These are phyloP conservation scores for Dothistroma septosporum DNA, from an alignment of 2,329 filamentous ascomycete species.

Conservation along the genomic window DNA sequence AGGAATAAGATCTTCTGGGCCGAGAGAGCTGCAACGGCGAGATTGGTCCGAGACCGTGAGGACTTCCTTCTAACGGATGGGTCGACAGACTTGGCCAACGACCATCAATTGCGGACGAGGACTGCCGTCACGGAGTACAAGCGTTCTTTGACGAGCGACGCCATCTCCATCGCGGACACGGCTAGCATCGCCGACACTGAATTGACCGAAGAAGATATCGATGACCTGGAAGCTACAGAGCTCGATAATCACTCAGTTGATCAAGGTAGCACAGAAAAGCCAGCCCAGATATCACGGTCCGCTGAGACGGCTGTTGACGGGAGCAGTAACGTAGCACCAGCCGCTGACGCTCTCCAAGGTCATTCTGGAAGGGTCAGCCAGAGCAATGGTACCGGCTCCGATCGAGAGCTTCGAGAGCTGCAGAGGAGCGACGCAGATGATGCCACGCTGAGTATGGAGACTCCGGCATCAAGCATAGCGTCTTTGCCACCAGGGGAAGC, in stretches of 20 bases:
- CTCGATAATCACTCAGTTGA: no score
- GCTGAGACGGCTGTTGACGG: neutral
- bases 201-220: neutral
- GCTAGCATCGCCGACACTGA: constrained; percentile 1
- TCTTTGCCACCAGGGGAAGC: neutral
- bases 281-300: neutral
- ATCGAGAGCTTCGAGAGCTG: neutral
- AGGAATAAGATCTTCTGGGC: neutral
- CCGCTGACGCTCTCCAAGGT: neutral
- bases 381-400: neutral
- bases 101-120: neutral
- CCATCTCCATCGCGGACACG: neutral
- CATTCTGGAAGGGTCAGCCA: neutral
- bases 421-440: neutral
- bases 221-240: neutral
- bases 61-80: constrained; percentile 1
- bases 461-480: neutral
- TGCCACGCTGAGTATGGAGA: neutral
- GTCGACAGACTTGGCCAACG: neutral
- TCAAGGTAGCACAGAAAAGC: neutral
- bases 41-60: neutral
- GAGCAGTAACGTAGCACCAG: neutral
- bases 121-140: neutral
- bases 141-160: neutral
- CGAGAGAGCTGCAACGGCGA: neutral